Evolutionary conservation across 768 basidiomycete genomes (phyloP).

Genomic region (Amanita pallidorosea): DNA sequence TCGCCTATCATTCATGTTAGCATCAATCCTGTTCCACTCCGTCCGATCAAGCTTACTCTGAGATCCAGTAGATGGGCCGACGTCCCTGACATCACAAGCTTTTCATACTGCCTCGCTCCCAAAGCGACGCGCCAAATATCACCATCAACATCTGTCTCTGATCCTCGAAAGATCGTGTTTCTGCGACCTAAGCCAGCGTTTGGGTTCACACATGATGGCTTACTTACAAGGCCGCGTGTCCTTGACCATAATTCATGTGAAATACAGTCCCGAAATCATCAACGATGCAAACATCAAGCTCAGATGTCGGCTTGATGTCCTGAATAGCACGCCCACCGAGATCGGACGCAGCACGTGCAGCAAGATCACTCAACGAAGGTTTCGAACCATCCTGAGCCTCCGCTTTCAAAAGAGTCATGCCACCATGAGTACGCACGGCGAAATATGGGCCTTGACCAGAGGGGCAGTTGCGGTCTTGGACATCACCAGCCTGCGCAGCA

Average conservation of each 20-base stretch:
- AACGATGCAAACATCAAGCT: slow-evolving; percentile 28
- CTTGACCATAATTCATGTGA: slow-evolving; percentile 25
- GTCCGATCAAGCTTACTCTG: slow-evolving; percentile 33
- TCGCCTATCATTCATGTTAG: slow-evolving; percentile 16
- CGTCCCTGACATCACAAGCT: slow-evolving; percentile 37
- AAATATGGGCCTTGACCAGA: slow-evolving; percentile 12
- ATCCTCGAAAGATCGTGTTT: slow-evolving; percentile 8
- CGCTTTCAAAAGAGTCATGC: slow-evolving; percentile 9
- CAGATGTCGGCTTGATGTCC: slow-evolving; percentile 33
- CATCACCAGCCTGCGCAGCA: slow-evolving; percentile 15
- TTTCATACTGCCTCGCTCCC: slow-evolving; percentile 21
- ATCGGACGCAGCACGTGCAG: slow-evolving; percentile 27
- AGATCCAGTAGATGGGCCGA: slow-evolving; percentile 38
- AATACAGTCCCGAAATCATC: slow-evolving; percentile 46
- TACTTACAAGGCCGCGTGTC: slow-evolving; percentile 30
- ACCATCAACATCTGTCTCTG: slow-evolving; percentile 13
- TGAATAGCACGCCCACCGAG: slow-evolving; percentile 28
- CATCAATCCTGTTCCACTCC: not conserved
- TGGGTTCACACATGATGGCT: not conserved
- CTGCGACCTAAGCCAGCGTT: slow-evolving; percentile 2
- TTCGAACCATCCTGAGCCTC: not conserved
- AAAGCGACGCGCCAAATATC: slow-evolving; percentile 44
- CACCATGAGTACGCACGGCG: slow-evolving; percentile 17
- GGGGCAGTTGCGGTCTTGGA: not conserved
- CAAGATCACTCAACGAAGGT: slow-evolving; percentile 18